Conservation (phyloP, 371 early-diverging fungal genomes). For the Rhizomucor miehei region DNA sequence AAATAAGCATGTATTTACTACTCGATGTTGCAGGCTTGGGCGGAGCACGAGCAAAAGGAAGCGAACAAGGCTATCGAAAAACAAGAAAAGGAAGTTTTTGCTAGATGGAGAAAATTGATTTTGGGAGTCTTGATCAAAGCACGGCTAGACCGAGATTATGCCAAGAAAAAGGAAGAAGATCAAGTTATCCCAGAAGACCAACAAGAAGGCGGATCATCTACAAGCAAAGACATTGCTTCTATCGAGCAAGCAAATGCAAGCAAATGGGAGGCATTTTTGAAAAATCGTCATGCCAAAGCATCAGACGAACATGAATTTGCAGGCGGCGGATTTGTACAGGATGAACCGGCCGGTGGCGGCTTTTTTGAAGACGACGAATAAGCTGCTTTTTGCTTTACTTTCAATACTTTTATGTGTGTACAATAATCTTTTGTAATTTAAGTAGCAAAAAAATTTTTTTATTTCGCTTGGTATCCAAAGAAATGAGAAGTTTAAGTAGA, state of each 20-base stretch:
- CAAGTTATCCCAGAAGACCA: neutral
- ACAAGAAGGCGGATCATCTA: neutral
- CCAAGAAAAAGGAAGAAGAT: slow-evolving; percentile 1
- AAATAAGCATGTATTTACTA: neutral
- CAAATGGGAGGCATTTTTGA: slow-evolving; percentile 15
- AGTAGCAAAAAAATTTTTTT: too few species aligned
- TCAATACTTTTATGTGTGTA: too few species aligned
- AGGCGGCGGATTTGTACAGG: slow-evolving; percentile 7
- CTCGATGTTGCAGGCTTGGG: slow-evolving; percentile 39
- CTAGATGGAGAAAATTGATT: slow-evolving; percentile 64
- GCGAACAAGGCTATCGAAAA: slow-evolving; percentile 47
- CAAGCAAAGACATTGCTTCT: too few species aligned
- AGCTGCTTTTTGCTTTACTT: too few species aligned
- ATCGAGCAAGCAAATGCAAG: neutral
- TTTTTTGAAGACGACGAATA: slow-evolving; percentile 6
- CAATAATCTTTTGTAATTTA: too few species aligned
- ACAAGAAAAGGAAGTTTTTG: slow-evolving; percentile 44
- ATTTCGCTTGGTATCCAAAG: too few species aligned
- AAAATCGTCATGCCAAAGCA: neutral
- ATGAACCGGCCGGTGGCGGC: slow-evolving; percentile 6
- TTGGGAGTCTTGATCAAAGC: slow-evolving; percentile 48
- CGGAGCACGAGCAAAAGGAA: slow-evolving; percentile 39
- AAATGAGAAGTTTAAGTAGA: too few species aligned
- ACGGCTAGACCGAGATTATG: slow-evolving; percentile 56
- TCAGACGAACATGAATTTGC: slow-evolving; percentile 3